Conservation (phyloP, 495 filamentous ascomycete genomes). For the Xylaria grammica region DNA sequence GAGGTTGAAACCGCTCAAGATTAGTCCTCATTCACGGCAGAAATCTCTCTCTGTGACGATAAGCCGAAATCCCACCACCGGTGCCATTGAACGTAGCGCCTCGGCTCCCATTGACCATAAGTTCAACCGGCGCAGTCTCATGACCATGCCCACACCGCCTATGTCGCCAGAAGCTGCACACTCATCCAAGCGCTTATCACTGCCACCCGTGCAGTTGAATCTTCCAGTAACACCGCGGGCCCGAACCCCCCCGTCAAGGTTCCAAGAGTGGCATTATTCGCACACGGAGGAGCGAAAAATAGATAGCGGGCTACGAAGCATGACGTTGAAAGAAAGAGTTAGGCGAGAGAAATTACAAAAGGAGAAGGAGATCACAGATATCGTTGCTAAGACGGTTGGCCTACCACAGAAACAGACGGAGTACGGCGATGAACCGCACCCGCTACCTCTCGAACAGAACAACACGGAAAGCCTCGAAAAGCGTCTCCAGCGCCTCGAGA, state of each 20-base stretch:
- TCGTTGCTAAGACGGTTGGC: constrained; percentile 27
- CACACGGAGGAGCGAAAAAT: background rate
- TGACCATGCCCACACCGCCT: constrained; percentile 29
- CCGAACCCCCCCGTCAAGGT: background rate
- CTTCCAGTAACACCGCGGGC: constrained; percentile 11
- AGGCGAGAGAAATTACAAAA: constrained; percentile 31
- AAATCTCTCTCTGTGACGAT: constrained; percentile 26
- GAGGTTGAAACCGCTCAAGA: constrained; percentile 23
- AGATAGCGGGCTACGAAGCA: constrained; percentile 6
- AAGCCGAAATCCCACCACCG: constrained; percentile 26
- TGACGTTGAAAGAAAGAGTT: constrained; percentile 23
- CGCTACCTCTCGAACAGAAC: constrained; percentile 3
- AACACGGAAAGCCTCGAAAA: constrained; percentile 28
- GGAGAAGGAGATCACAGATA: constrained; percentile 32
- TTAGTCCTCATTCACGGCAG: constrained; percentile 26
- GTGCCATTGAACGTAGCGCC: constrained; percentile 27
- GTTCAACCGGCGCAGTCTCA: constrained; percentile 29
- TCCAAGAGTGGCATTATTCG: constrained; percentile 4
- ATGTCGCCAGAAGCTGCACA: constrained; percentile 21
- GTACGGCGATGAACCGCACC: background rate
- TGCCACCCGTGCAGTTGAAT: constrained; percentile 20
- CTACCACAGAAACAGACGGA: constrained; percentile 5
- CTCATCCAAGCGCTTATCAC: constrained; percentile 19
- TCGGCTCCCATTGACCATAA: constrained; percentile 5
- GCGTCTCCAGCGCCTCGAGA: constrained; percentile 29